A percentile compares a stretch with the other conserved stretches of the same genome.
These are phyloP conservation scores for Xerocomellus dryophilus DNA, from an alignment of 768 basidiomycete genomes.

Conservation along the genomic window DNA sequence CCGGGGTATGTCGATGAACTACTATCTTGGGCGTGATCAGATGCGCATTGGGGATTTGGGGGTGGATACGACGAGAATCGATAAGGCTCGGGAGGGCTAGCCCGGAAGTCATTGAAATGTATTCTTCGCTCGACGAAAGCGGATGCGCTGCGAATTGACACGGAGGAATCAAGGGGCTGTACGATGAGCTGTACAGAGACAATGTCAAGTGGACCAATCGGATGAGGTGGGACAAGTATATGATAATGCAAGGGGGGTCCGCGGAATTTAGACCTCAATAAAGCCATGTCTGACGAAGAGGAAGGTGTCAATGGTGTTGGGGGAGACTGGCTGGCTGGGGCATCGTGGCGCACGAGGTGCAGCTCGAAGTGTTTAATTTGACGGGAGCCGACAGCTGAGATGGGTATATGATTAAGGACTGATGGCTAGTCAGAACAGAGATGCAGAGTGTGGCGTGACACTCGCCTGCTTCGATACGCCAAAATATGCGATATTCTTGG, in stretches of 20 bases:
- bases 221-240: slow-evolving; percentile 49
- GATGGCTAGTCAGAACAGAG: slow-evolving; percentile 19
- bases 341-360: slow-evolving; percentile 66
- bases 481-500: slow-evolving; percentile 75
- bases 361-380: slow-evolving; percentile 71
- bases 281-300: slow-evolving; percentile 37
- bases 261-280: slow-evolving; percentile 51
- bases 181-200: slow-evolving; percentile 63
- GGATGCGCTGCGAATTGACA: slow-evolving; percentile 59
- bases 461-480: slow-evolving; percentile 81
- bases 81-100: slow-evolving; percentile 21
- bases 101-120: slow-evolving; percentile 45
- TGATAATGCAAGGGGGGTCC: slow-evolving; percentile 59
- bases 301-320: slow-evolving; percentile 35
- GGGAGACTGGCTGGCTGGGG: slow-evolving; percentile 42
- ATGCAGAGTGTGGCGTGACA: slow-evolving; percentile 12
- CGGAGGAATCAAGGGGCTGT: slow-evolving; percentile 54
- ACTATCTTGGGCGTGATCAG: slow-evolving; percentile 25
- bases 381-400: slow-evolving; percentile 63
- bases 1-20: slow-evolving; percentile 6
- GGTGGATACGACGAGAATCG: slow-evolving; percentile 17
- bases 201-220: slow-evolving; percentile 72
- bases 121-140: slow-evolving; percentile 73
- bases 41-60: slow-evolving; percentile 27
- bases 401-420: slow-evolving; percentile 69